Evolutionary conservation across 2,329 filamentous ascomycete genomes (phyloP), one percentile per base, ranked within the genome.

Genomic region (Dissoconium aciculare): DNA sequence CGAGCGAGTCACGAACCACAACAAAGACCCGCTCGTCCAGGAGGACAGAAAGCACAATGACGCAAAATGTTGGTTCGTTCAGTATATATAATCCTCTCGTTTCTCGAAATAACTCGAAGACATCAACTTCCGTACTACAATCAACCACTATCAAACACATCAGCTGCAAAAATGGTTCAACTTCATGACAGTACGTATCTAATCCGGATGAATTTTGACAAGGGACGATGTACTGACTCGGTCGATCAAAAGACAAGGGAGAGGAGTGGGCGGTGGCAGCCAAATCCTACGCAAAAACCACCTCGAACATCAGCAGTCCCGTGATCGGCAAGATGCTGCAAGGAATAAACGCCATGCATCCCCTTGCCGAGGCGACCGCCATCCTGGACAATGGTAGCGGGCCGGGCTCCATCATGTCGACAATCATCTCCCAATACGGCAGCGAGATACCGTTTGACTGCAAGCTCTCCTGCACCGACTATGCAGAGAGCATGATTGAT

Each of bases 351-450:
- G 36, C 41, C 4, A 24, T 42, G 2, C 26, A 25, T 2, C 43
- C 51, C 4, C 47, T 52, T 33, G 37, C 37, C 8, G 25, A 42
- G 21, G 51, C 51, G 3, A 45, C 43, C 0, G 40, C 38, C 1
- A 47, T 54, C 21, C 42, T 49, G 17, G 51, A 54, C 35, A 44
- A 51, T 27, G 51, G 51, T 27, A 47, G 45, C 30, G 51, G 50
- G 1, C 49, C 51, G 4, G 51, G 50, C 4, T 38, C 43, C 0
- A 40, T 49, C 17, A 46, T 47, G 14, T 21, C 36, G 1, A 38
- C 35, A 11, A 17, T 54, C 19, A 40, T 54, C 17, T 6, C 30
- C 4, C 31, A 41, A 4, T 44, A 51, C 29, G 43, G 44, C 16
- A 1, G 23, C 9, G 17, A 25, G 3, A 30, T 54, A 3, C 41